These are phyloP conservation scores for Zizania latifolia DNA, from an alignment of 176 grass and related monocot genomes.

Conservation along the genomic window DNA sequence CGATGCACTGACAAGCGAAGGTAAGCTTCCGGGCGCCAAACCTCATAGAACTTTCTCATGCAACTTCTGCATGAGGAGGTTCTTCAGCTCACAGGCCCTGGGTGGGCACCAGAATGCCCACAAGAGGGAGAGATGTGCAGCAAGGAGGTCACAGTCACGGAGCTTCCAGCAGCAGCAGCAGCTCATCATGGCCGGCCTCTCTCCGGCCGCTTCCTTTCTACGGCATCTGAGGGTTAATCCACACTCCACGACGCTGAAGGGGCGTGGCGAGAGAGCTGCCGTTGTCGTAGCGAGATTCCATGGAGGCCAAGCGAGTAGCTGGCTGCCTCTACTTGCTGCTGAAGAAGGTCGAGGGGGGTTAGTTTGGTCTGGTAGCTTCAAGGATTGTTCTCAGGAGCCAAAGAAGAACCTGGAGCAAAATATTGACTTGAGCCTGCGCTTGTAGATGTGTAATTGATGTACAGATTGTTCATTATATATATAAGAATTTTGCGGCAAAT, in stretches of 20 bases:
- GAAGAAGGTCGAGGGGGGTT: constrained; percentile 34
- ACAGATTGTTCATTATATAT: constrained; percentile 13
- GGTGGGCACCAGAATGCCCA: constrained; percentile 89
- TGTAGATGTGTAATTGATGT: constrained; percentile 46
- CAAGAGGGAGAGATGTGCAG: constrained; percentile 75
- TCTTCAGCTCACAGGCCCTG: constrained; percentile 84
- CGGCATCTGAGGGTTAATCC: constrained; percentile 56
- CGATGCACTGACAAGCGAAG: constrained; percentile 11
- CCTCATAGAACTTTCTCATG: constrained; percentile 74
- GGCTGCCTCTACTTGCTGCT: constrained; percentile 37
- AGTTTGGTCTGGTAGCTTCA: constrained; percentile 72
- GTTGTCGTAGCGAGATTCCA: constrained; percentile 41
- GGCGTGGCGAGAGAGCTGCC: constrained; percentile 23
- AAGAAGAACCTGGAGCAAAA: constrained; percentile 32
- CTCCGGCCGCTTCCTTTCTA: constrained; percentile 36
- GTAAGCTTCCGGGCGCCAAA: constrained; percentile 25
- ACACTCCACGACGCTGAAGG: constrained; percentile 52
- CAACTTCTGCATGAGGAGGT: constrained; percentile 89
- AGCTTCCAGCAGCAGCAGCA: constrained; percentile 38
- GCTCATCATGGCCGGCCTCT: constrained; percentile 36
- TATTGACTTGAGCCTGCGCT: constrained; percentile 61
- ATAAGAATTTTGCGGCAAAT: constrained; percentile 18
- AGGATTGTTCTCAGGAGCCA: constrained; percentile 33
- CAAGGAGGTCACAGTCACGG: constrained; percentile 46
- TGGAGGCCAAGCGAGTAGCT: constrained; percentile 32